These are phyloP conservation scores for Eucalyptus caleyi DNA, from an alignment of 345 rosid genomes.

Conservation along the genomic window DNA sequence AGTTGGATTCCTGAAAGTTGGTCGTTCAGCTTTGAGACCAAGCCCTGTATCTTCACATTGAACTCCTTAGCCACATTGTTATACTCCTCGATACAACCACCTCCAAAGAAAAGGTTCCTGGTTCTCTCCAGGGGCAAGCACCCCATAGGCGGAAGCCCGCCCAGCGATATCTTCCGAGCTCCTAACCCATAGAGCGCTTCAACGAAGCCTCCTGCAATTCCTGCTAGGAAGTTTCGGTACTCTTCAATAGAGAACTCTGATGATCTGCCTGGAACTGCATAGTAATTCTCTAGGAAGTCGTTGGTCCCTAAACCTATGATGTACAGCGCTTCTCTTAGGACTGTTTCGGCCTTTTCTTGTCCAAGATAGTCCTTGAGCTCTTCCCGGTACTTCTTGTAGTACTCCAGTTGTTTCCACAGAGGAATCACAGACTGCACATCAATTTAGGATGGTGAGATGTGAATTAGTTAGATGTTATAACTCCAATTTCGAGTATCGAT, in stretches of 20 bases:
- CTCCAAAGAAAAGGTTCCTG: constrained; percentile 25
- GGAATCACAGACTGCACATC: constrained; percentile 65
- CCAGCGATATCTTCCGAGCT: constrained; percentile 45
- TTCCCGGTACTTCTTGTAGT: constrained; percentile 58
- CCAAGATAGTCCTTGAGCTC: constrained; percentile 41
- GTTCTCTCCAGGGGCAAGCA: constrained; percentile 81
- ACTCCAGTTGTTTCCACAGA: constrained; percentile 67
- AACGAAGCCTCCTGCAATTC: constrained; percentile 40
- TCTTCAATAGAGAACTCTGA: constrained; percentile 21
- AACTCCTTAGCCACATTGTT: constrained; percentile 52
- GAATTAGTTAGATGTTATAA: not conserved
- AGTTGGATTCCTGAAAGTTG: constrained; percentile 36
- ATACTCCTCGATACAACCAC: constrained; percentile 44
- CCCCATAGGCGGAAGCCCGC: constrained; percentile 74
- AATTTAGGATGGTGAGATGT: not conserved
- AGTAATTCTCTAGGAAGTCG: constrained; percentile 77
- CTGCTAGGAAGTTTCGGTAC: constrained; percentile 46
- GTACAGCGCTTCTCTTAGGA: constrained; percentile 48
- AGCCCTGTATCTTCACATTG: constrained; percentile 27
- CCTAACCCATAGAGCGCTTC: constrained; percentile 49
- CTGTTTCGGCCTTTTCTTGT: constrained; percentile 27
- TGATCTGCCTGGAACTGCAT: constrained; percentile 24
- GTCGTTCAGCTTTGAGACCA: constrained; percentile 18
- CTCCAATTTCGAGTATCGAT: not conserved
- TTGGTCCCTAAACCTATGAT: constrained; percentile 77